A percentile compares a stretch with the other conserved stretches of the same genome.
phyloP scores from a whole-genome alignment of 129 eudicot species.

The Pulicaria dysenterica region DNA sequence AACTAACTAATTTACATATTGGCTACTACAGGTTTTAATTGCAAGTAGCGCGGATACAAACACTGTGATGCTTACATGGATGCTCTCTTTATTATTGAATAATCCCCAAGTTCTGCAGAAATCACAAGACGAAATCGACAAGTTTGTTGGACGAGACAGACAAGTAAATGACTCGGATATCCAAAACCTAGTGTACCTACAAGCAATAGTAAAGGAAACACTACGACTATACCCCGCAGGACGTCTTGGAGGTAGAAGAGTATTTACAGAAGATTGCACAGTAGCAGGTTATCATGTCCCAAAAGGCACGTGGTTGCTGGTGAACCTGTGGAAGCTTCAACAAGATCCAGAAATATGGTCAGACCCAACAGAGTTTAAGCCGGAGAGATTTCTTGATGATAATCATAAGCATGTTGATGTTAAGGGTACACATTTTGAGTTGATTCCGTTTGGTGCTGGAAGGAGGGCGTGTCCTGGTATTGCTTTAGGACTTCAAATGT shows the following conservation, averaged over 20 bases:
- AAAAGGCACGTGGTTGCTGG: conserved; percentile 35
- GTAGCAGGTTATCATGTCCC: conserved; percentile 33
- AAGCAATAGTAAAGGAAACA: conserved; percentile 34
- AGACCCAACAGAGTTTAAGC: conserved; percentile 30
- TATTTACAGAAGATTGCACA: conserved; percentile 32
- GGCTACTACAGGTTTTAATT: conserved; percentile 30
- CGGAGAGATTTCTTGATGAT: conserved; percentile 28
- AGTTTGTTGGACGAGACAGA: conserved; percentile 20
- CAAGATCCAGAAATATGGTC: conserved; percentile 35
- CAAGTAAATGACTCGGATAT: conserved; percentile 31
- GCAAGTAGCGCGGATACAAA: conserved; percentile 27
- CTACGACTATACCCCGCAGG: conserved; percentile 33
- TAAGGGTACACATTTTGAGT: conserved; percentile 33
- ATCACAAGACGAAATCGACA: conserved; percentile 36
- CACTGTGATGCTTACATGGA: conserved; percentile 34
- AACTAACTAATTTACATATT: neutral
- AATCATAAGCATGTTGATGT: conserved; percentile 31
- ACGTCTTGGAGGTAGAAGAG: conserved; percentile 23
- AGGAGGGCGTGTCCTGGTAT: conserved; percentile 38
- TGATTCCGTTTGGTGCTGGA: conserved; percentile 40
- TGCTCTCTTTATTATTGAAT: conserved; percentile 25
- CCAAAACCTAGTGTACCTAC: conserved; percentile 31
- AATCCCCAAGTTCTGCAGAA: conserved; percentile 28
- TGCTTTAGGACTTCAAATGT: conserved; percentile 24
- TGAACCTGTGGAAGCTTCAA: conserved; percentile 33